These are phyloP conservation scores for Cryphonectria radicalis DNA, from an alignment of 2,329 filamentous ascomycete genomes.

Conservation along the genomic window DNA sequence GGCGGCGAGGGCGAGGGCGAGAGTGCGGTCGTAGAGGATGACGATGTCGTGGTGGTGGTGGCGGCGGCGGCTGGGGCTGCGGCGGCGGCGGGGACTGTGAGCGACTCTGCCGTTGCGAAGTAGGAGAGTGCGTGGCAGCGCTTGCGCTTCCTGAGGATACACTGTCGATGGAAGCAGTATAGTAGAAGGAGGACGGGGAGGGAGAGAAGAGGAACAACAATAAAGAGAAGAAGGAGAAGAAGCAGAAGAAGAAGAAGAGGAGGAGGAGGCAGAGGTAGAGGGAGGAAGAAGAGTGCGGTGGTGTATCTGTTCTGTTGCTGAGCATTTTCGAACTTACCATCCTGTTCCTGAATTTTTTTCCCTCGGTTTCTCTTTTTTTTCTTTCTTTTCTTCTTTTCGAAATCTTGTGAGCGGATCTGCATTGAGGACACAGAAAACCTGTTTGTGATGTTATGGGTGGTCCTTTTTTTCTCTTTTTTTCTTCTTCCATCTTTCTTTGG, in stretches of 20 bases:
- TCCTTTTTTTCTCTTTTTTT: not conserved
- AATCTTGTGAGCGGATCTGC: not conserved
- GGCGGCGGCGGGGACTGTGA: not conserved
- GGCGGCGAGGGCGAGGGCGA: not conserved
- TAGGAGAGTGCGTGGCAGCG: constrained; percentile 4
- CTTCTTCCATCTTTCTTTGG: not conserved
- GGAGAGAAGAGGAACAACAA: not conserved
- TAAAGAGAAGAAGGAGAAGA: not conserved
- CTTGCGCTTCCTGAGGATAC: too few species aligned
- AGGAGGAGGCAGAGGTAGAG: not conserved
- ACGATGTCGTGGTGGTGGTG: constrained; percentile 11
- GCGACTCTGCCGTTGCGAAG: constrained; percentile 15
- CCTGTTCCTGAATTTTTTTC: not conserved
- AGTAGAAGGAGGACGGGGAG: not conserved
- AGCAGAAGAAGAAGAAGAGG: not conserved
- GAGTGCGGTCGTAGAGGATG: constrained; percentile 1
- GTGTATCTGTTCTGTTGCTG: not conserved
- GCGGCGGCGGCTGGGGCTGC: not conserved
- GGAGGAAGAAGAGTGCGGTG: not conserved
- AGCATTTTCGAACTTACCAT: not conserved
- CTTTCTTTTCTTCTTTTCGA: not conserved
- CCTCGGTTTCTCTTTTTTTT: not conserved
- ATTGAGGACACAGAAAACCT: not conserved
- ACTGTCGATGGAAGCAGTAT: not conserved
- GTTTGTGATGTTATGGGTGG: not conserved